A percentile compares a stretch with the other conserved stretches of the same genome.
Conservation (phyloP, 1,284 basidiomycete genomes). For the Porodaedalea pini region DNA sequence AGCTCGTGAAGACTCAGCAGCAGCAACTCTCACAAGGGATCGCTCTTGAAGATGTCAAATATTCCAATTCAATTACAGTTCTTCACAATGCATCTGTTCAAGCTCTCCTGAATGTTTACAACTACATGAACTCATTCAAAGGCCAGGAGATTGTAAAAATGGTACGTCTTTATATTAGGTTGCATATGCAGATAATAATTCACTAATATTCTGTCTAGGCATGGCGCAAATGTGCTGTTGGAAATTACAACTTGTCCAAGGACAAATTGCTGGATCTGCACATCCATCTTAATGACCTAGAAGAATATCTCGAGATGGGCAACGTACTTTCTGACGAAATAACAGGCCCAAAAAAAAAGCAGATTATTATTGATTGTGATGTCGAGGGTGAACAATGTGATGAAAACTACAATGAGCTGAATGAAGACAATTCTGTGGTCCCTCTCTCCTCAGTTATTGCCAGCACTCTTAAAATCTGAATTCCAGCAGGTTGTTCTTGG, state of each 20-base stretch:
- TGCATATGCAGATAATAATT: not conserved
- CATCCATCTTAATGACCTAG: not conserved
- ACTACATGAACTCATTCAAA: not conserved
- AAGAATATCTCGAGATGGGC: not conserved
- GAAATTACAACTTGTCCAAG: not conserved
- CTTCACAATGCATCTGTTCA: constrained; percentile 22
- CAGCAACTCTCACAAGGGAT: constrained; percentile 1
- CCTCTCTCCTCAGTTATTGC: not conserved
- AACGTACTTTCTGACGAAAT: not conserved
- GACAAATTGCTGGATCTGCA: not conserved
- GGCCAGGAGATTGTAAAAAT: not conserved
- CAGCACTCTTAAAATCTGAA: not conserved
- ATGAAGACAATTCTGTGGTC: not conserved
- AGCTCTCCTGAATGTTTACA: constrained; percentile 24
- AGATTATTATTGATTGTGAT: not conserved
- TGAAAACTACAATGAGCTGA: not conserved
- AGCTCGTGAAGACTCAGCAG: constrained; percentile 11
- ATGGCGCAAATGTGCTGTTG: not conserved
- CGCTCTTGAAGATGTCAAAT: constrained; percentile 15
- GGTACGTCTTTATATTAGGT: not conserved
- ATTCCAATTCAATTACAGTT: constrained; percentile 17
- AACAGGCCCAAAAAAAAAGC: not conserved
- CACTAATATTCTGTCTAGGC: not conserved
- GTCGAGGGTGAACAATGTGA: not conserved
- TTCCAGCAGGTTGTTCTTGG: not conserved